These are phyloP conservation scores for Vinca minor DNA, from an alignment of 257 asterid genomes.

Conservation along the genomic window DNA sequence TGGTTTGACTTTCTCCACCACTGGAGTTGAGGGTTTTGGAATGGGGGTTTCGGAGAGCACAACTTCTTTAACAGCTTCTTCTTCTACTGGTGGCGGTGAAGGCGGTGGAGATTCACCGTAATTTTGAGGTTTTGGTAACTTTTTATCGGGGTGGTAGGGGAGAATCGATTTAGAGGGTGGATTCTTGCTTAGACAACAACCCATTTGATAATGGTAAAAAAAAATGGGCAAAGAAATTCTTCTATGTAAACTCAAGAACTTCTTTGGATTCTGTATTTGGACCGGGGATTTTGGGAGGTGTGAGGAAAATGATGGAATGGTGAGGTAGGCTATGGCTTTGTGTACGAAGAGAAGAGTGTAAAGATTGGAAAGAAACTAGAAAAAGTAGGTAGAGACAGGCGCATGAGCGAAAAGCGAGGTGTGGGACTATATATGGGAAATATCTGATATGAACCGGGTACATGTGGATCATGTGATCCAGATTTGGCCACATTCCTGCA, in stretches of 20 bases:
- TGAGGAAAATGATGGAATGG: too few species aligned
- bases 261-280: background rate
- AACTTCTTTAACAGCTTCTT: constrained; percentile 71
- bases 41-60: constrained; percentile 49
- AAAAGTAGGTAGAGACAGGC: background rate
- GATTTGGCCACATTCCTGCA: too few species aligned
- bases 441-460: background rate
- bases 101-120: constrained; percentile 30
- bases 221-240: background rate
- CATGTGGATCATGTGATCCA: too few species aligned
- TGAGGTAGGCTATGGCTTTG: too few species aligned
- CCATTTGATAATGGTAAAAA: constrained; percentile 37
- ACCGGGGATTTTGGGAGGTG: background rate
- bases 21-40: constrained; percentile 17
- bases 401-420: background rate
- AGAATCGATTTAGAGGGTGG: constrained; percentile 22
- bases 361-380: background rate
- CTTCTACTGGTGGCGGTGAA: constrained; percentile 37
- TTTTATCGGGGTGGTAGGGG: too few species aligned
- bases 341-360: too few species aligned
- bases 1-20: constrained; percentile 3
- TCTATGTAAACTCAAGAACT: background rate
- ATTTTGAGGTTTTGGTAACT: too few species aligned
- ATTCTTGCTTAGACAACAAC: constrained; percentile 60
- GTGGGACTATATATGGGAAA: too few species aligned